Evolutionary conservation across 441 rosid genomes (phyloP).

Genomic region (Mallotus japonicus): DNA sequence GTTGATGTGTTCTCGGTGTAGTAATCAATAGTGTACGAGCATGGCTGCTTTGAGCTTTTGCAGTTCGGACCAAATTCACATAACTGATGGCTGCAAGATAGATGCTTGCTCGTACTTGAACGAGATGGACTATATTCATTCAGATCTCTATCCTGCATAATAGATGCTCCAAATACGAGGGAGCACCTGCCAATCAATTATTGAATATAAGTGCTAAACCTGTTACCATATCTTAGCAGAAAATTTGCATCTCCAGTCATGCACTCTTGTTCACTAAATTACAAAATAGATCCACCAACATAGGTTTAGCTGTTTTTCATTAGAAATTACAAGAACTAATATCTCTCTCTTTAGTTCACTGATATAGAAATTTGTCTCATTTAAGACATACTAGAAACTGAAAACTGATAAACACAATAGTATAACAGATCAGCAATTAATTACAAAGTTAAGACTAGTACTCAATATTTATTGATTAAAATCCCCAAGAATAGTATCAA

Average conservation of each 20-base stretch:
- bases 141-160: conserved; percentile 87
- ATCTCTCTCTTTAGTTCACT: too few species aligned
- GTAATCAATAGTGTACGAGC: conserved; percentile 57
- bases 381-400: neutral
- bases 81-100: conserved; percentile 63
- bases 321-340: conserved; percentile 7
- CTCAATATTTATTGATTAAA: neutral
- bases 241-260: conserved; percentile 20
- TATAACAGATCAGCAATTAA: neutral
- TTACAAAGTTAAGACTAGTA: neutral
- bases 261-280: neutral
- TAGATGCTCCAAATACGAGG: conserved; percentile 85
- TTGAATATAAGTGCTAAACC: conserved; percentile 76
- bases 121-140: conserved; percentile 65
- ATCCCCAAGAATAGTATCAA: neutral
- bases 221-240: conserved; percentile 39
- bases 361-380: too few species aligned
- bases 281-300: neutral
- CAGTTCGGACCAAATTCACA: conserved; percentile 54
- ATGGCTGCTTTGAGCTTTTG: conserved; percentile 56
- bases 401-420: neutral
- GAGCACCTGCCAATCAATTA: conserved; percentile 98
- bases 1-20: conserved; percentile 56
- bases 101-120: conserved; percentile 66
- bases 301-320: neutral